These are phyloP conservation scores for Yarrowia deformans DNA, from an alignment of 805 yeast species.

Conservation along the genomic window DNA sequence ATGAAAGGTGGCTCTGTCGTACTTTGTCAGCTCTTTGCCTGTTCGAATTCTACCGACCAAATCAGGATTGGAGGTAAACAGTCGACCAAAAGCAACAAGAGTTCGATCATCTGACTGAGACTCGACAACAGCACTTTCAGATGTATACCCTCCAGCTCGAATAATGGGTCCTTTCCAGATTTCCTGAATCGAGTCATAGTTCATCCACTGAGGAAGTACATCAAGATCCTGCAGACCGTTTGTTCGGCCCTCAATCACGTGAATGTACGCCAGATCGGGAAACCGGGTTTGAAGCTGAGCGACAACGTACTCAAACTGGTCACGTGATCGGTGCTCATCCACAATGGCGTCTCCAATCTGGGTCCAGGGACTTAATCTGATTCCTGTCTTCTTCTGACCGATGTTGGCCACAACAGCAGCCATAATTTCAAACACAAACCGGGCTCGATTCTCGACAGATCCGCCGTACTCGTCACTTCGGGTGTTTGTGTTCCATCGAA, in stretches of 20 bases:
- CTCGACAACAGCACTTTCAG: not conserved
- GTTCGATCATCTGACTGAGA: not conserved
- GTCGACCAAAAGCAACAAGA: conserved; percentile 3
- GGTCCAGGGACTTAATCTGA: conserved; percentile 54
- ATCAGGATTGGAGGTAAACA: conserved; percentile 17
- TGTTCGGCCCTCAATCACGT: conserved; percentile 58
- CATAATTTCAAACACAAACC: conserved; percentile 59
- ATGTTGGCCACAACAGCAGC: conserved; percentile 52
- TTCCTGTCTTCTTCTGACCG: conserved; percentile 51
- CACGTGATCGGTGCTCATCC: conserved; percentile 46
- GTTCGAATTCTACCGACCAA: not conserved
- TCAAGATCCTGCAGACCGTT: conserved; percentile 41
- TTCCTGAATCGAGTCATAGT: conserved; percentile 1
- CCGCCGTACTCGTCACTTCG: conserved; percentile 74
- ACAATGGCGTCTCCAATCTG: conserved; percentile 47
- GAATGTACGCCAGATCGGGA: conserved; percentile 53
- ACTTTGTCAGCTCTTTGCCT: not conserved
- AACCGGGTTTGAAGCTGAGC: conserved; percentile 55
- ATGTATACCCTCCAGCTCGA: conserved; percentile 14
- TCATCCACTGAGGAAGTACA: conserved; percentile 4
- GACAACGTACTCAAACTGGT: conserved; percentile 55
- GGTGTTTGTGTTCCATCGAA: conserved; percentile 56
- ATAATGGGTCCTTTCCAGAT: conserved; percentile 11
- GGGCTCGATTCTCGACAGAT: conserved; percentile 62
- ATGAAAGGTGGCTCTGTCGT: conserved; percentile 11